These are phyloP conservation scores for Vinca minor DNA, from an alignment of 257 asterid genomes.

Conservation along the genomic window DNA sequence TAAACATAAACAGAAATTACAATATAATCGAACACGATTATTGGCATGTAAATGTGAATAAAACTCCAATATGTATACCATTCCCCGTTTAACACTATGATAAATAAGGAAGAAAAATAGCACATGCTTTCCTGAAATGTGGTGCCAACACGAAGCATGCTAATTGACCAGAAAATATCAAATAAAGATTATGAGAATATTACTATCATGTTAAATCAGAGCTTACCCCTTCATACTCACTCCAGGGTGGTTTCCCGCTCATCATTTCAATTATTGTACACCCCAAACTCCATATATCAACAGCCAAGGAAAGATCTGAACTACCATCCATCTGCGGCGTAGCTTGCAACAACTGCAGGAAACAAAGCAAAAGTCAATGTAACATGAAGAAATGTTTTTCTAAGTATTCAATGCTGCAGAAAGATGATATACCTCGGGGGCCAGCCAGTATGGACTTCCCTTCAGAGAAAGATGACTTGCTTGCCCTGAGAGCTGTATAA, in stretches of 20 bases:
- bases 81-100: not conserved
- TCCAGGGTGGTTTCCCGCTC: constrained; percentile 91
- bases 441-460: constrained; percentile 96
- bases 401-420: constrained; percentile 9
- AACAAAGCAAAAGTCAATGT: constrained; percentile 11
- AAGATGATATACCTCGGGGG: constrained; percentile 67
- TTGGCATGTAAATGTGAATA: not conserved
- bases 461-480: constrained; percentile 63
- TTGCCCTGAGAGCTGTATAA: constrained; percentile 62
- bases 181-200: not conserved
- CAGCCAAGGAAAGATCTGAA: constrained; percentile 59
- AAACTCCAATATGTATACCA: not conserved
- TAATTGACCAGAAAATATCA: not conserved
- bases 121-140: not conserved
- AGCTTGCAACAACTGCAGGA: constrained; percentile 57
- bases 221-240: constrained; percentile 80
- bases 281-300: constrained; percentile 94
- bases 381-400: constrained; percentile 4
- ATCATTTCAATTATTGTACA: constrained; percentile 87
- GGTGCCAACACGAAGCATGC: not conserved
- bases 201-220: not conserved
- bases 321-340: constrained; percentile 42
- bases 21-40: not conserved
- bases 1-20: not conserved
- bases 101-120: not conserved